Base-by-base conservation (phyloP, 2,329 filamentous ascomycete species). In the Pyrenophora tritici-repentis region DNA sequence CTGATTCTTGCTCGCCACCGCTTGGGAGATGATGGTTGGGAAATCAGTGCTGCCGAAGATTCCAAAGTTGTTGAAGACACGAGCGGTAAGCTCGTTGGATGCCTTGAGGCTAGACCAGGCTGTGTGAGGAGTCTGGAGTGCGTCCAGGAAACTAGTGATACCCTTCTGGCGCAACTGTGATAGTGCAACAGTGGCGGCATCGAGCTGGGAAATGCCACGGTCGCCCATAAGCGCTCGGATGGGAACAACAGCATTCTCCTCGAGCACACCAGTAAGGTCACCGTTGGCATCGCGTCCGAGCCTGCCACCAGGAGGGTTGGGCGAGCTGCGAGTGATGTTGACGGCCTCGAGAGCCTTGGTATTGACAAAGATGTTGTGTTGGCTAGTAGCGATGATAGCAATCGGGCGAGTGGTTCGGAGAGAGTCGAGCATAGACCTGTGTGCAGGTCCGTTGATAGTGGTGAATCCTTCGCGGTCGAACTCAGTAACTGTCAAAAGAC, bases 51-150 rank as follows among this genome's bases (percentile, higher is more conserved):
- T 31, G 14, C 37, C 44, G 6, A 47, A 35, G 14, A 35, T 26
- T 5, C 36, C 36, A 38, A 47, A 41, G 29, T 32, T 32, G 18
- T 24, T 40, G 36, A 47, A 47, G 13, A 47, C 44, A 8, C 36
- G 36, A 41, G 36, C 31, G 13, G 36, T 41, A 31, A 40, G 18
- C 9, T 41, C 36, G 9, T 37, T 37, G 13, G 17, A 26, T 1
- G 34, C 14, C 29, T 47, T 47, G 35, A 47, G 24, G 18, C 34
- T 47, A 13, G 44, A 38, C 44, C 44, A 47, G 29, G 36, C 44
- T 16, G 34, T 37, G 26, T 47, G 44, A 2, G 34, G 36, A 6
- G 35, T 38, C 17, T 35, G 36, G 18, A 24, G 17, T 14, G 44
- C 36, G 36, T 47, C 44, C 35, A 41, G 29, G 26, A 47, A 38